Evolutionary conservation across 2,329 filamentous ascomycete species (phyloP), one percentile per base, ranked within the genome.

Genomic region (Canariomyces notabilis): DNA sequence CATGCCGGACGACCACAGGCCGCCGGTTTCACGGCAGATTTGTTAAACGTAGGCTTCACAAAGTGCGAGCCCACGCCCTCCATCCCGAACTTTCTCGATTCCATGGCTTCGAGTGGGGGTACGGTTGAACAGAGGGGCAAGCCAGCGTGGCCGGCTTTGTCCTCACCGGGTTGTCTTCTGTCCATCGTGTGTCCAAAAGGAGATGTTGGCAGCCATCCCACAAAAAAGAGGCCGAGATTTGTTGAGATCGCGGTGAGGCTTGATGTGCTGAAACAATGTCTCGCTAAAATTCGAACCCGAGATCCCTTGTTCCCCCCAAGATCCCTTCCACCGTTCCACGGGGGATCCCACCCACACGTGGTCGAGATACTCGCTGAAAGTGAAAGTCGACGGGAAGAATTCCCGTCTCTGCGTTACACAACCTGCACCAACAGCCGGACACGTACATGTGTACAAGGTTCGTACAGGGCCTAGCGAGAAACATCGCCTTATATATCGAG

Each of bases 21-120:
- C 8, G 41, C 9, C 23, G n/a, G 49, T 51, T 51, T 48, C 48
- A 53, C 46, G 34, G 37, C 51, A 49, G 51, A 48, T 35, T 51
- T 32, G 38, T 15, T 21, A 29, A 45, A 19, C 37, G 15, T 32
- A n/a, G n/a, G n/a, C n/a, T n/a, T n/a, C n/a, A n/a, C 45, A 43
- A 40, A 40, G 21, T 39, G 36, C 31, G 34, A 32, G 34, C 32
- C 43, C 29, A 15, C 20, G 35, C 26, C 32, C 22, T 37, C 14
- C 26, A 14, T 18, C 32, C 32, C 40, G 33, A 23, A 31, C 29
- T 26, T n/a, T 16, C 21, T n/a, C n/a, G n/a, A n/a, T n/a, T n/a
- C n/a, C n/a, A n/a, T n/a, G n/a, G n/a, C n/a, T n/a, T n/a, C n/a
- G n/a, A n/a, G n/a, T n/a, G n/a, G n/a, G n/a, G n/a, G n/a, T n/a